Conservation (phyloP, 768 basidiomycete genomes). For the Lyophyllum semitale region DNA sequence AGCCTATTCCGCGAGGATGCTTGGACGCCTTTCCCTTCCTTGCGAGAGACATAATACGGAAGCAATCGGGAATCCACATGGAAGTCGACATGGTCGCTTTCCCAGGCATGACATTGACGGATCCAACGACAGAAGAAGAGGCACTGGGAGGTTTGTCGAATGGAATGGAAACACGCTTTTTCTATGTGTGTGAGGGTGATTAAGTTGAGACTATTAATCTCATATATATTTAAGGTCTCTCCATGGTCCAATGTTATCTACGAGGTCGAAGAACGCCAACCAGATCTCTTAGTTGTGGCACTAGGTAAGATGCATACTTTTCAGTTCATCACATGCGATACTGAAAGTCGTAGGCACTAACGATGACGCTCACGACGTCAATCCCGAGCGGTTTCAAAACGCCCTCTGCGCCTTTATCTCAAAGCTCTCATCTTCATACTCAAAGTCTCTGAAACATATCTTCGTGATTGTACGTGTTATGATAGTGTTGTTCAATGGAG, state of each 20-base stretch:
- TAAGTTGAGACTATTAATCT: neutral
- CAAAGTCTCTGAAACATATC: constrained; percentile 1
- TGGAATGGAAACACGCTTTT: constrained; percentile 3
- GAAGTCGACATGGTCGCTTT: constrained; percentile 8
- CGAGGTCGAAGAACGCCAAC: neutral
- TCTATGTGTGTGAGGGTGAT: neutral
- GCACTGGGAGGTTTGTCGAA: neutral
- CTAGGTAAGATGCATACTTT: neutral
- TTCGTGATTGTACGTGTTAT: constrained; percentile 7
- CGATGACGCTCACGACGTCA: constrained; percentile 6
- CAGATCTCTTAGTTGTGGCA: constrained; percentile 2
- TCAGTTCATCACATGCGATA: neutral
- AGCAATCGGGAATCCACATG: neutral
- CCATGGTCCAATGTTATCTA: neutral
- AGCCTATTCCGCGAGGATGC: constrained; percentile 5
- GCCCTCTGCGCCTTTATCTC: constrained; percentile 4
- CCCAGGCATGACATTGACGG: constrained; percentile 6
- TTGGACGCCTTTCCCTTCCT: constrained; percentile 11
- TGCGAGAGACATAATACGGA: constrained; percentile 7
- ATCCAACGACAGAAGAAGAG: constrained; percentile 4
- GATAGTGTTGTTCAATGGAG: neutral
- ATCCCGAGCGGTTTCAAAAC: neutral
- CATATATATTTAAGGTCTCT: neutral
- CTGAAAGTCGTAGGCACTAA: constrained; percentile 1
- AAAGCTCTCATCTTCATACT: neutral